Evolutionary conservation across 2,329 filamentous ascomycete species (phyloP), one percentile per base, ranked within the genome.

Genomic region (Botrytis tulipae): DNA sequence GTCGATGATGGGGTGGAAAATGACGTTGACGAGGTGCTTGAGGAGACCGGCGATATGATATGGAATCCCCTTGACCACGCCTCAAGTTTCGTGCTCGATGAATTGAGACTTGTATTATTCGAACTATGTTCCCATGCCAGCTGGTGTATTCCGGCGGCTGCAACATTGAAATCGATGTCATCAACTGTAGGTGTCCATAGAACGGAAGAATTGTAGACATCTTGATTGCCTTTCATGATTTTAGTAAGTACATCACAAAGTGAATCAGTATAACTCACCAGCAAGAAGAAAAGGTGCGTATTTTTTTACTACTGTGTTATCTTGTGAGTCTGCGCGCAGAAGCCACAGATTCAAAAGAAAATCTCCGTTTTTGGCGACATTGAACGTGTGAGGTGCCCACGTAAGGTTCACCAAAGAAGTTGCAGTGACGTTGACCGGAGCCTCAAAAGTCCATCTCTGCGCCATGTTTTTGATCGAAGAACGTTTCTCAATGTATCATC

Each of bases 271-370:
- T 29, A 40, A 61, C 40, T 70, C 12, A 46, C 67, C 12, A 46
- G 67, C 54, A 46, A 70, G 67, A 70, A 60, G 51, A 44, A 32
- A 25, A 35, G 54, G 32, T n/a, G 29, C 22, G 37, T 70, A 42
- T 8, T 32, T 25, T 44, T 40, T 16, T 14, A 70, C 40, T 61
- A 46, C n/a, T 25, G 37, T 61, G 12, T 60, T 20, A 1, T 37
- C 42, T 20, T 46, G 37, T 22, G 20, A 32, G 20, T 70, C 67
- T 2, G 14, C n/a, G 51, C 67, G 51, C 40, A 70, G 32, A 40
- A 61, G 51, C 67, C 67, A 70, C n/a, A 70, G n/a, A n/a, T 61
- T 70, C 12, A 70, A 16, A 32, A 44, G 22, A 18, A 70, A 70
- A 18, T 70, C 44, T 46, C 67, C 67, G 46, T 70, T 46, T 16